Evolutionary conservation across 352 stramenopile species (phyloP).

Genomic region (Globisporangium uncinulatum): DNA sequence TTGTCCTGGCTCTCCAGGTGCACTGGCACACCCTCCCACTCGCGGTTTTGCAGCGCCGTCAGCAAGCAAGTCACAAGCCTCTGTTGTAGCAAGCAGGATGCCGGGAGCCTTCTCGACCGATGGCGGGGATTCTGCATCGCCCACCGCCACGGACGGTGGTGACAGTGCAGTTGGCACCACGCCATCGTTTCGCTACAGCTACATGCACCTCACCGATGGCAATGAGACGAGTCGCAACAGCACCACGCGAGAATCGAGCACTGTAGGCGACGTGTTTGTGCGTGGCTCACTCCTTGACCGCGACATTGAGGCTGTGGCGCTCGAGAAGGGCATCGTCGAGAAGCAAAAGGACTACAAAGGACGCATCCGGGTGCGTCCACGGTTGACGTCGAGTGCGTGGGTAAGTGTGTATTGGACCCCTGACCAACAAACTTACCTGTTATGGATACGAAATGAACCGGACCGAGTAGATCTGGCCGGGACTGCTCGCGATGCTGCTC

Average conservation of each 20-base stretch:
- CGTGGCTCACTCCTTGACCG: conserved; percentile 18
- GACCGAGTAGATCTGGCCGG: conserved; percentile 24
- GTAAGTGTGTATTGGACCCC: too few species aligned
- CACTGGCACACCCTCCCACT: too few species aligned
- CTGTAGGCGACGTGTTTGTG: conserved; percentile 14
- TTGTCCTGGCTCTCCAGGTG: too few species aligned
- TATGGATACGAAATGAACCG: not conserved
- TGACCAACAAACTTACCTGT: not conserved
- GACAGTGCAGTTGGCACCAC: not conserved
- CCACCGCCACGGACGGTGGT: not conserved
- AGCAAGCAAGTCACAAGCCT: too few species aligned
- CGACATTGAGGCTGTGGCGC: conserved; percentile 13
- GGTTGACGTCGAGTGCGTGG: too few species aligned
- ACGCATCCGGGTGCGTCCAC: conserved; percentile 14
- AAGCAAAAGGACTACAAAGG: conserved; percentile 17
- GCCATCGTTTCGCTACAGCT: conserved; percentile 15
- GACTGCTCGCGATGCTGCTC: conserved; percentile 17
- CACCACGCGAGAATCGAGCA: conserved; percentile 2
- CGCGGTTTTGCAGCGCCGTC: too few species aligned
- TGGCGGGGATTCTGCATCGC: not conserved
- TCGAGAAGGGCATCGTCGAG: conserved; percentile 5
- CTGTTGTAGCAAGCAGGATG: not conserved
- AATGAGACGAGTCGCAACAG: conserved; percentile 6
- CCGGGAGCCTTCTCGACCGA: not conserved
- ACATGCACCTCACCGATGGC: conserved; percentile 8